A percentile compares a stretch with the other conserved stretches of the same genome.
These are phyloP conservation scores for Tricholoma sp. DNA, from an alignment of 768 basidiomycete genomes.

Conservation along the genomic window DNA sequence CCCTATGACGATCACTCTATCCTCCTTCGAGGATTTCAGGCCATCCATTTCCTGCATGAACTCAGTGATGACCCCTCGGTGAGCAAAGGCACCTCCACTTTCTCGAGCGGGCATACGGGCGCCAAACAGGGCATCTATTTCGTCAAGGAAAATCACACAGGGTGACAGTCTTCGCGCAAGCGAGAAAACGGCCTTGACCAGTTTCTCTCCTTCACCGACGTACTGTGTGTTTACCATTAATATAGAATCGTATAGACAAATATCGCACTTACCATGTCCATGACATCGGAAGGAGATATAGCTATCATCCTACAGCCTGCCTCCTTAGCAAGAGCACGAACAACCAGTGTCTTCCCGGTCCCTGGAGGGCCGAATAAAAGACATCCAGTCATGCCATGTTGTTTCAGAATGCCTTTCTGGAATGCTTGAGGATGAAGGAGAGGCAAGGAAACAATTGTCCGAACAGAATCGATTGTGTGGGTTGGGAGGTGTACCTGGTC, in stretches of 20 bases:
- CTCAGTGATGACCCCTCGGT: slow-evolving; percentile 84
- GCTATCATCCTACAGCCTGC: slow-evolving; percentile 92
- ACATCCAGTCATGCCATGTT: slow-evolving; percentile 88
- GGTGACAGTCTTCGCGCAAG: slow-evolving; percentile 83
- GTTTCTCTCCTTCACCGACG: slow-evolving; percentile 85
- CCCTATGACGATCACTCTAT: slow-evolving; percentile 85
- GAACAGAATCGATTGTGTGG: slow-evolving; percentile 86
- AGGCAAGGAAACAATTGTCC: slow-evolving; percentile 87
- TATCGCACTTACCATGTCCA: slow-evolving; percentile 74
- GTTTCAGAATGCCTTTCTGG: slow-evolving; percentile 81
- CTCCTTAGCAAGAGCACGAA: slow-evolving; percentile 88
- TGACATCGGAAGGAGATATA: slow-evolving; percentile 88
- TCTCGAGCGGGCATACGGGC: slow-evolving; percentile 75
- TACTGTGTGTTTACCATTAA: slow-evolving; percentile 41
- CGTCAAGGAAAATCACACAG: slow-evolving; percentile 92
- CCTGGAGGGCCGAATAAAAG: slow-evolving; percentile 92
- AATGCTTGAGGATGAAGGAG: slow-evolving; percentile 85
- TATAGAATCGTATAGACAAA: not conserved
- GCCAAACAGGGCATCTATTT: slow-evolving; percentile 90
- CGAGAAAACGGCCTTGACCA: slow-evolving; percentile 84
- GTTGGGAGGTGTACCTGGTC: slow-evolving; percentile 82
- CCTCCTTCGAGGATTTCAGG: slow-evolving; percentile 70
- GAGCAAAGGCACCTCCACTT: slow-evolving; percentile 75
- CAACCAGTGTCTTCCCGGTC: slow-evolving; percentile 82
- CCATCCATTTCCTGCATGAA: slow-evolving; percentile 99